Evolutionary conservation across 2,329 filamentous ascomycete genomes (phyloP).

Genomic region (Chaetomium sp.): DNA sequence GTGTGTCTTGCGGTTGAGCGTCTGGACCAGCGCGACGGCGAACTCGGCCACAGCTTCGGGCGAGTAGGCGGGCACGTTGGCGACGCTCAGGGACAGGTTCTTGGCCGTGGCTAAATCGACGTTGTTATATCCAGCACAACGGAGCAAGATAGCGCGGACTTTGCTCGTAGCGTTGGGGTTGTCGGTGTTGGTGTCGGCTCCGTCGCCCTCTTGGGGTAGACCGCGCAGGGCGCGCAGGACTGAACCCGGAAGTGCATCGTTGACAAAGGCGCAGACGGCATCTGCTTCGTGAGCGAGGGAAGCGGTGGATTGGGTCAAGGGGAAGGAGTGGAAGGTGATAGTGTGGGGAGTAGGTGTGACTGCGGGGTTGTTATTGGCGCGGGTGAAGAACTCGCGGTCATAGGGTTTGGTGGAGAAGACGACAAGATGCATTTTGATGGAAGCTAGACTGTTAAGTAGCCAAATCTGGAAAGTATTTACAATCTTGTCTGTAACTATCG

Average conservation of each 20-base stretch:
- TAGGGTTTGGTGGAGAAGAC: slow-evolving; percentile 61
- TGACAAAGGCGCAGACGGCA: slow-evolving; percentile 63
- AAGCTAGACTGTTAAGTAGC: no score
- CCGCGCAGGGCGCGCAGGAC: slow-evolving; percentile 46
- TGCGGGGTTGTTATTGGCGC: slow-evolving; percentile 29
- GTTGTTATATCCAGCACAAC: slow-evolving; percentile 64
- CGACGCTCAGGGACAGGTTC: slow-evolving; percentile 51
- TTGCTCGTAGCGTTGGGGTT: no score
- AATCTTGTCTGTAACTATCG: no score
- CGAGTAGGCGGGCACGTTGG: slow-evolving; percentile 62
- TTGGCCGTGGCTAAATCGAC: slow-evolving; percentile 54
- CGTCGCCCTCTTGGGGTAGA: no score
- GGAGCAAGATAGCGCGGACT: slow-evolving; percentile 53
- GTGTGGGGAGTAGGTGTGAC: slow-evolving; percentile 32
- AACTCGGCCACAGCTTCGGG: slow-evolving; percentile 66
- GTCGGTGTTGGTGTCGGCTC: no score
- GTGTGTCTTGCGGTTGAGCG: slow-evolving; percentile 61
- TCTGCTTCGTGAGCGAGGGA: slow-evolving; percentile 44
- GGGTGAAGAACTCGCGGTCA: slow-evolving; percentile 49
- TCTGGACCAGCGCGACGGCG: slow-evolving; percentile 59
- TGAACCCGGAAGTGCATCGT: slow-evolving; percentile 48
- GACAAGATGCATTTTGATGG: slow-evolving; percentile 46
- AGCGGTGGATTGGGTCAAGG: slow-evolving; percentile 50
- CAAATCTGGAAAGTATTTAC: no score
- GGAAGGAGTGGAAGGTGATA: slow-evolving; percentile 52